These are phyloP conservation scores for Cyclospora cayetanensis DNA, from an alignment of 169 alveolate species.

Conservation along the genomic window DNA sequence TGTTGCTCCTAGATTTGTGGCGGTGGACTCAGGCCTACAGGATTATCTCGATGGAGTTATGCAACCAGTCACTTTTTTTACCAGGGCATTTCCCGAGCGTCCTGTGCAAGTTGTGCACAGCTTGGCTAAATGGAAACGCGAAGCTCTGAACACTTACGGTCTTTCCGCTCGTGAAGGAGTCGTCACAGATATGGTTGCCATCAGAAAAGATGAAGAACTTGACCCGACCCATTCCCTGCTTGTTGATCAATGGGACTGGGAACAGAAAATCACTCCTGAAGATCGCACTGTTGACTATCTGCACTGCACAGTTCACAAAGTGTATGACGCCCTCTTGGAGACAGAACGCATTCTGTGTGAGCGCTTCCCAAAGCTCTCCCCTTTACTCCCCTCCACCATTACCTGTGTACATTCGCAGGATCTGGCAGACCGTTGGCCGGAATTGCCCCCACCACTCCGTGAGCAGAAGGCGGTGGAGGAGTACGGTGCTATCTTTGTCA, in stretches of 20 bases:
- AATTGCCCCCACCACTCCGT: neutral
- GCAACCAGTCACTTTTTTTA: slow-evolving; percentile 2
- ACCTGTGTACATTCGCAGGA: slow-evolving; percentile 6
- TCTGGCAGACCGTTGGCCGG: slow-evolving; percentile 28
- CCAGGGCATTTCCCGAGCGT: neutral
- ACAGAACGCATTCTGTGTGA: neutral
- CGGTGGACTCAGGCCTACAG: slow-evolving; percentile 29
- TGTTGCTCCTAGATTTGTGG: slow-evolving; percentile 41
- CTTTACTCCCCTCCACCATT: neutral
- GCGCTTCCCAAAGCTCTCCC: slow-evolving; percentile 25
- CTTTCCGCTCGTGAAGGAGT: neutral
- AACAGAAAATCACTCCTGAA: slow-evolving; percentile 9
- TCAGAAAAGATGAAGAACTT: slow-evolving; percentile 17
- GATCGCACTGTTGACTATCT: slow-evolving; percentile 33
- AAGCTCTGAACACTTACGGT: neutral
- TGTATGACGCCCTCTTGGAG: slow-evolving; percentile 9
- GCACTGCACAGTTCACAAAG: neutral
- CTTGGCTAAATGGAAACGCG: slow-evolving; percentile 53
- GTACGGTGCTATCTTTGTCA: slow-evolving; percentile 29
- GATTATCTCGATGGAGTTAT: slow-evolving; percentile 24
- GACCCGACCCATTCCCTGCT: slow-evolving; percentile 36
- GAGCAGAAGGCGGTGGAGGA: slow-evolving; percentile 50
- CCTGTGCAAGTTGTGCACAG: slow-evolving; percentile 39
- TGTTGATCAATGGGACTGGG: slow-evolving; percentile 65
- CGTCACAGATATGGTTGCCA: slow-evolving; percentile 19